A percentile compares a stretch with the other conserved stretches of the same genome.
Evolutionary conservation across 352 stramenopile genomes (phyloP).

Genomic region (Phytophthora lateralis): DNA sequence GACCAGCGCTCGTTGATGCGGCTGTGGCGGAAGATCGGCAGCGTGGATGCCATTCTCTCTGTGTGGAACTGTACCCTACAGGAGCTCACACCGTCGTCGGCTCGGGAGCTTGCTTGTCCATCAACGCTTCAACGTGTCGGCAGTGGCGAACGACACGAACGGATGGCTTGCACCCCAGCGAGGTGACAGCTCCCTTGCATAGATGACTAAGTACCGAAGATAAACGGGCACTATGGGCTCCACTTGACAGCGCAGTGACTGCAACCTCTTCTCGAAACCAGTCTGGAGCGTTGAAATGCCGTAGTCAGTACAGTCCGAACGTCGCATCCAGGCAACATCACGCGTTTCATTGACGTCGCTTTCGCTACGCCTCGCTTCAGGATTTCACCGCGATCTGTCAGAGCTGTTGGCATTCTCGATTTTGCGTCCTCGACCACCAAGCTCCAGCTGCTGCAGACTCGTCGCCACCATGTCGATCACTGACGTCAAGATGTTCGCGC

Average conservation of each 20-base stretch:
- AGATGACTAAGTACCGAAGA: conserved; percentile 10
- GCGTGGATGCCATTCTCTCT: conserved; percentile 3
- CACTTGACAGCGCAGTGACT: conserved; percentile 7
- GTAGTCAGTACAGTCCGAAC: conserved; percentile 14
- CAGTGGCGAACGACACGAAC: conserved; percentile 13
- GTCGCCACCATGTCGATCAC: conserved; percentile 21
- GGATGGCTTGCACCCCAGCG: conserved; percentile 4
- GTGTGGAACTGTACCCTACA: conserved; percentile 5
- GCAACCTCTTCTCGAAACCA: conserved; percentile 30
- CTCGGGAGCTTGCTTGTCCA: conserved; percentile 10
- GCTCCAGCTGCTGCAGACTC: conserved; percentile 16
- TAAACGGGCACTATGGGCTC: conserved; percentile 7
- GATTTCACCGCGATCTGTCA: background rate
- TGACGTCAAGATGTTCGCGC: conserved; percentile 42
- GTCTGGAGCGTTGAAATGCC: conserved; percentile 21
- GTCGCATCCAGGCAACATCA: conserved; percentile 20
- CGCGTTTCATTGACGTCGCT: conserved; percentile 10
- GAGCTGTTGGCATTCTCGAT: conserved; percentile 28
- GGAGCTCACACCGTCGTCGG: conserved; percentile 12
- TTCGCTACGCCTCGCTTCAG: conserved; percentile 14
- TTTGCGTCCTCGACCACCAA: conserved; percentile 31
- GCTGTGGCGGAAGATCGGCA: conserved; percentile 3
- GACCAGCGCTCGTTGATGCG: background rate
- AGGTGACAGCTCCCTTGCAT: conserved; percentile 3
- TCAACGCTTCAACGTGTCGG: conserved; percentile 24